Conservation (phyloP, 805 yeast genomes). For the Starmerella apis region DNA sequence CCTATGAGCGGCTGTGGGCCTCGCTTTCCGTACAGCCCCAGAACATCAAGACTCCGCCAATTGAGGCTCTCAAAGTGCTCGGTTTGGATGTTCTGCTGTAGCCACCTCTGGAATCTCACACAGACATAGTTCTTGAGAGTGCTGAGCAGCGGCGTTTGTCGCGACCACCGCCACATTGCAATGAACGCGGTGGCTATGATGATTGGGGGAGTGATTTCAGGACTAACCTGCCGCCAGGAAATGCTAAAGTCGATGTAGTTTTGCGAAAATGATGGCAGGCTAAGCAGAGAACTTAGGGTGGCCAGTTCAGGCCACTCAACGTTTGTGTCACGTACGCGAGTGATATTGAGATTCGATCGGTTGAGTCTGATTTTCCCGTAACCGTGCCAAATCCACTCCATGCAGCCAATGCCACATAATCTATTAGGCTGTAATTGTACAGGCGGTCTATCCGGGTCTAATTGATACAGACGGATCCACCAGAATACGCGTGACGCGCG, state of each 20-base stretch:
- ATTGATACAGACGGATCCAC: background rate
- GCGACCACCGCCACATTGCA: constrained; percentile 15
- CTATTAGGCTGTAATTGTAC: background rate
- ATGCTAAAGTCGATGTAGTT: constrained; percentile 1
- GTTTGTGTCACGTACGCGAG: background rate
- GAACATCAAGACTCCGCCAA: background rate
- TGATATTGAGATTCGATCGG: constrained; percentile 1
- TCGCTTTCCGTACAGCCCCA: background rate
- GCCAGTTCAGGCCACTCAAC: constrained; percentile 9
- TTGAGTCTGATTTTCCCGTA: constrained; percentile 7
- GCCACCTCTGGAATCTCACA: constrained; percentile 4
- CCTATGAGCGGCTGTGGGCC: constrained; percentile 4
- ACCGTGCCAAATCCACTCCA: background rate
- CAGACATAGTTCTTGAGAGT: background rate
- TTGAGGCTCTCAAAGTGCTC: constrained; percentile 2
- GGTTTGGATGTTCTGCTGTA: constrained; percentile 1
- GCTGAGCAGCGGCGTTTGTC: background rate
- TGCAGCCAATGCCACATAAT: background rate
- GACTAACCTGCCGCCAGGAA: background rate
- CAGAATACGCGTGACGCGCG: background rate
- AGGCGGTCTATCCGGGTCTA: background rate
- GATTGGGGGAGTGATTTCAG: background rate
- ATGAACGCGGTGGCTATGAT: constrained; percentile 14
- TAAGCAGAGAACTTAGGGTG: background rate
- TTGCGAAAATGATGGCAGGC: background rate